Base-by-base conservation (phyloP, 1,284 basidiomycete genomes). In the Boletus smithii region DNA sequence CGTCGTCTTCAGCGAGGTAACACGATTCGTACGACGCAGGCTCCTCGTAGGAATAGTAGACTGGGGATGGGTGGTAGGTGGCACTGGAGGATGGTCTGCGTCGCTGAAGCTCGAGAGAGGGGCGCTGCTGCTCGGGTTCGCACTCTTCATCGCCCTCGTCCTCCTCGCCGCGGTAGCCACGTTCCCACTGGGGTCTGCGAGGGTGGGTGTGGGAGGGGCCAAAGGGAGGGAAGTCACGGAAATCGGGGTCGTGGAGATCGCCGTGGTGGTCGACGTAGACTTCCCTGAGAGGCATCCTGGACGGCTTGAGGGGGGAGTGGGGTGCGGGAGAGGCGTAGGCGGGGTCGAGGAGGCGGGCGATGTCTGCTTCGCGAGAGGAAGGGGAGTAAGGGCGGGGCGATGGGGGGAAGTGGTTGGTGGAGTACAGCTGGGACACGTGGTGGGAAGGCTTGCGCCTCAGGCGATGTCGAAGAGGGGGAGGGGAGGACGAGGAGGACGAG, bases 161-260 rank as follows among this genome's bases (percentile, higher is more conserved):
- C n/a, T 67, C 57, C 20, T 63, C 63, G 9, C 65, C 65, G 31
- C 53, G 50, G 27, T 65, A 60, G 5, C 17, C 23, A 1, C 30
- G 46, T 7, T 63, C 65, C 59, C 53, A 67, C 5, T 29, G 50
- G 0, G 62, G 43, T 1, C 53, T 48, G 3, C 64, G 55, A 33
- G 50, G 54, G 17, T 59, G n/a, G n/a, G n/a, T n/a, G n/a, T n/a
- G 61, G 14, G 60, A 53, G 58, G 50, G 63, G 47, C 34, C 53
- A 45, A 61, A 66, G 17, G 72, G 56, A 37, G 73, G 82, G 57
- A 85, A 84, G 65, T 81, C 73, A 53, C 81, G 73, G 67, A 75
- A 84, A 61, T 84, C 83, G 23, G 81, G 83, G 62, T 84, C 81
- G 61, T 84, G 81, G 16, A 83, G 69, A 60, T 80, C 76, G 40